phyloP scores from a whole-genome alignment of 2,329 filamentous ascomycete species.

The Biscogniauxia mediterranea region DNA sequence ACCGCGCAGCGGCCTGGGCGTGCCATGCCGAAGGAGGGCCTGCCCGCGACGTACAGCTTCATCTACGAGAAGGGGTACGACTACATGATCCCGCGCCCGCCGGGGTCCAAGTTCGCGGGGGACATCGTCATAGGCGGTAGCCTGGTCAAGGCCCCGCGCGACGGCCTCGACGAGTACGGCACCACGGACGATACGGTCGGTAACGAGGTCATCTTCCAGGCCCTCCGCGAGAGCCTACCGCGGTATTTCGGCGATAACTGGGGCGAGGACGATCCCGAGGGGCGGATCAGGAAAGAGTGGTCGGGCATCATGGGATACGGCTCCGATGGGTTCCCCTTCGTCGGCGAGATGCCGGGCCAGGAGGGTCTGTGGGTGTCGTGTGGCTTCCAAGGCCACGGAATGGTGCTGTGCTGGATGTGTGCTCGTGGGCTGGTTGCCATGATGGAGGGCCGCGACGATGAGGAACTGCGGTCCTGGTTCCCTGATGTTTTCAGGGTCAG shows the following conservation, averaged over 20 bases:
- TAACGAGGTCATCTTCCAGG: slow-evolving; percentile 50
- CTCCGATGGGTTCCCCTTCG: slow-evolving; percentile 51
- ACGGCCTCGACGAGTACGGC: slow-evolving; percentile 49
- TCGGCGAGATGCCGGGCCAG: slow-evolving; percentile 46
- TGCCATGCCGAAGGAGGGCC: slow-evolving; percentile 35
- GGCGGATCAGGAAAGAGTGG: slow-evolving; percentile 47
- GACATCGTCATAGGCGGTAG: slow-evolving; percentile 64
- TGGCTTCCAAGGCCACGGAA: slow-evolving; percentile 65
- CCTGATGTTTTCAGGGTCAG: slow-evolving; percentile 49
- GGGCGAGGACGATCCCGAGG: slow-evolving; percentile 42
- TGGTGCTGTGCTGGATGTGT: slow-evolving; percentile 61
- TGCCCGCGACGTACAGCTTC: slow-evolving; percentile 58
- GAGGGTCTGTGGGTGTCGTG: slow-evolving; percentile 54
- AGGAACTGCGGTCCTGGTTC: slow-evolving; percentile 47
- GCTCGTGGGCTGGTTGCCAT: slow-evolving; percentile 57
- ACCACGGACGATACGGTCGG: slow-evolving; percentile 54
- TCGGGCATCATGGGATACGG: slow-evolving; percentile 58
- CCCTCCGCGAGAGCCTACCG: slow-evolving; percentile 41
- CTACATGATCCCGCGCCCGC: slow-evolving; percentile 61
- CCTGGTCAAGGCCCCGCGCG: slow-evolving; percentile 38
- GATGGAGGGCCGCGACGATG: slow-evolving; percentile 40
- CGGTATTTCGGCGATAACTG: slow-evolving; percentile 53
- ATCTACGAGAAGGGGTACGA: slow-evolving; percentile 62
- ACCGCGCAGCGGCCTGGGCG: slow-evolving; percentile 40
- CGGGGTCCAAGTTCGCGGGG: slow-evolving; percentile 41